Evolutionary conservation across 805 yeast species (phyloP).

Genomic region (Ogataea trehaloabstinens): DNA sequence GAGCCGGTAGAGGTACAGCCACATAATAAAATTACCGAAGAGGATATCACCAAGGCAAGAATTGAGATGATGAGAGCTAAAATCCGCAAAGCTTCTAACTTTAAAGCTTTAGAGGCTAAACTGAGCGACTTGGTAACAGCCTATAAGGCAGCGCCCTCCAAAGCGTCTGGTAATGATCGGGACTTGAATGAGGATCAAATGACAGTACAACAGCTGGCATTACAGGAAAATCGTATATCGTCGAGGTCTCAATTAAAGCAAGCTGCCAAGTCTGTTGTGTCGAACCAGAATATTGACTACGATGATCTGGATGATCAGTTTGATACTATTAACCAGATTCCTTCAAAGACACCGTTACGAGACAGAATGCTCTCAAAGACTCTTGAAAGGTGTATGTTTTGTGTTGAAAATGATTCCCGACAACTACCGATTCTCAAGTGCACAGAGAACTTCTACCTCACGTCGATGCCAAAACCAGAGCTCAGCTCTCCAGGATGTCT

Average conservation of each 20-base stretch:
- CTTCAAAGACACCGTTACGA: slow-evolving; percentile 8
- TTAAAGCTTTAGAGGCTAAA: slow-evolving; percentile 25
- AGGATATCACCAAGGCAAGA: slow-evolving; percentile 29
- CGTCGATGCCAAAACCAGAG: slow-evolving; percentile 41
- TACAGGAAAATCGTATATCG: slow-evolving; percentile 30
- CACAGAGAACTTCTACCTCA: slow-evolving; percentile 37
- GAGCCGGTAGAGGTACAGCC: not conserved
- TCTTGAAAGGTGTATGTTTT: slow-evolving; percentile 36
- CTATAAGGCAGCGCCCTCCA: slow-evolving; percentile 1
- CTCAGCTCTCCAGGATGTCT: slow-evolving; percentile 33
- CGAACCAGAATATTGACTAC: slow-evolving; percentile 35
- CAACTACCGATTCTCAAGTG: slow-evolving; percentile 28
- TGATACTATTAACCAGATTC: slow-evolving; percentile 35
- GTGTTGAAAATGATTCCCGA: slow-evolving; percentile 31
- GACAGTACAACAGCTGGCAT: slow-evolving; percentile 35
- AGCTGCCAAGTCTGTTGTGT: slow-evolving; percentile 33
- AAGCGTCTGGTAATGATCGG: not conserved
- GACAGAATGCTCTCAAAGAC: slow-evolving; percentile 31
- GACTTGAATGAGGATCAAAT: slow-evolving; percentile 21
- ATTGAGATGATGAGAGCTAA: slow-evolving; percentile 35
- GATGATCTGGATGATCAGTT: slow-evolving; percentile 41
- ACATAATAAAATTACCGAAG: slow-evolving; percentile 3
- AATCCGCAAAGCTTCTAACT: slow-evolving; percentile 24
- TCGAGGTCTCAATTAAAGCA: slow-evolving; percentile 14
- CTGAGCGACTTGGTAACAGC: slow-evolving; percentile 16